These are phyloP conservation scores for Eucalyptus pauciflora DNA, from an alignment of 345 rosid genomes.

Conservation along the genomic window DNA sequence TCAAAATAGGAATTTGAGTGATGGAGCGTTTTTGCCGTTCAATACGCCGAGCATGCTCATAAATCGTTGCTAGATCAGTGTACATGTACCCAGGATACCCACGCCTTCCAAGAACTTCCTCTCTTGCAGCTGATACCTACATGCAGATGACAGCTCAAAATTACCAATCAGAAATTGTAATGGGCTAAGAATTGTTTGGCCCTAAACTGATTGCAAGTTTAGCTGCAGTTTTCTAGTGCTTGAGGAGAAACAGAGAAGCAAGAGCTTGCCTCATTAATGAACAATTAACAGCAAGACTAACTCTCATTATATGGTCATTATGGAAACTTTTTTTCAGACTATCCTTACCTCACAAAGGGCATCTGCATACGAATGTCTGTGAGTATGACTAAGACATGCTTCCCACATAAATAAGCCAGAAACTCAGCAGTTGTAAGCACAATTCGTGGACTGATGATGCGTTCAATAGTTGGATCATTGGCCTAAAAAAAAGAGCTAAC, in stretches of 20 bases:
- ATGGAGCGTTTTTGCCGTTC: conserved; percentile 96
- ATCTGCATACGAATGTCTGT: conserved; percentile 98
- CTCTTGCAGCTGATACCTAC: conserved; percentile 96
- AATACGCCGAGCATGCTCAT: conserved; percentile 91
- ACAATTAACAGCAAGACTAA: neutral
- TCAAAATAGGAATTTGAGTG: conserved; percentile 87
- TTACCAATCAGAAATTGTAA: neutral
- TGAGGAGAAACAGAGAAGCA: neutral
- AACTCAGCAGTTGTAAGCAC: conserved; percentile 73
- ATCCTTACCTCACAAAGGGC: conserved; percentile 79
- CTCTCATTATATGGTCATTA: neutral
- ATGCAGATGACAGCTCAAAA: neutral
- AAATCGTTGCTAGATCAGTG: conserved; percentile 92
- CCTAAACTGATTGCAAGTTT: neutral
- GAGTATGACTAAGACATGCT: conserved; percentile 96
- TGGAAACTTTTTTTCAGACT: neutral
- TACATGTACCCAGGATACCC: conserved; percentile 98
- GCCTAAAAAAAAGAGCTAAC: conserved; percentile 30
- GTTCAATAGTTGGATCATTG: conserved; percentile 94
- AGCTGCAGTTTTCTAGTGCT: neutral
- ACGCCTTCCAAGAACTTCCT: conserved; percentile 99
- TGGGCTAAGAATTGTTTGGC: neutral
- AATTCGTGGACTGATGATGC: conserved; percentile 94
- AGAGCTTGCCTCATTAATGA: neutral
- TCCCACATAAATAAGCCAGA: conserved; percentile 93